Conservation (phyloP, 306 rosid genomes). For the Sesbania bispinosa region DNA sequence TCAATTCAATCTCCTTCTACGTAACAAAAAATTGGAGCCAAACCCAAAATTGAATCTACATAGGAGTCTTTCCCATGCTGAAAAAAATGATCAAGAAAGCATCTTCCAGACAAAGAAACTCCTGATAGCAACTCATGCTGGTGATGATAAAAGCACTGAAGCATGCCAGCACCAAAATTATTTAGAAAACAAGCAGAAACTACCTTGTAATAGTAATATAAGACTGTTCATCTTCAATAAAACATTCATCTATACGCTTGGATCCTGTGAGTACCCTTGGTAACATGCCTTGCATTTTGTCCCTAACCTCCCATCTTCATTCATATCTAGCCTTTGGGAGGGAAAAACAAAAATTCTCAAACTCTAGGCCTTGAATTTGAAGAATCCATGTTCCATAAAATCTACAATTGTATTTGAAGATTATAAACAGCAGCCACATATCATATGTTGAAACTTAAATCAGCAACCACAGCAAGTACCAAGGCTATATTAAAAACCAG, state of each 20-base stretch:
- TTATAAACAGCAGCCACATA: neutral
- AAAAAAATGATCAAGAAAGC: conserved; percentile 18
- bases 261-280: neutral
- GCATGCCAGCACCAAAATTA: neutral
- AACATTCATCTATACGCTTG: conserved; percentile 52
- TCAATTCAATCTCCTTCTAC: no score
- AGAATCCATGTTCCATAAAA: neutral
- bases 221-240: conserved; percentile 58
- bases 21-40: neutral
- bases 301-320: neutral
- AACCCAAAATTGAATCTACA: neutral
- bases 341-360: neutral
- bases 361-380: neutral
- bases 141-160: neutral
- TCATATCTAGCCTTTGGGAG: neutral
- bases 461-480: neutral
- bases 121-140: neutral
- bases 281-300: neutral
- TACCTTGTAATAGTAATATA: conserved; percentile 52
- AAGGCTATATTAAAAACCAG: neutral
- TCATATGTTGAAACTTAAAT: neutral
- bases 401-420: neutral
- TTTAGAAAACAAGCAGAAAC: conserved; percentile 11
- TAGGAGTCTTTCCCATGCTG: neutral
- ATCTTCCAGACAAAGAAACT: conserved; percentile 6